Percentiles rank a stretch among this genome's conserved stretches.
Conservation (phyloP, 2,329 filamentous ascomycete species). For the Aspergillus niger region DNA sequence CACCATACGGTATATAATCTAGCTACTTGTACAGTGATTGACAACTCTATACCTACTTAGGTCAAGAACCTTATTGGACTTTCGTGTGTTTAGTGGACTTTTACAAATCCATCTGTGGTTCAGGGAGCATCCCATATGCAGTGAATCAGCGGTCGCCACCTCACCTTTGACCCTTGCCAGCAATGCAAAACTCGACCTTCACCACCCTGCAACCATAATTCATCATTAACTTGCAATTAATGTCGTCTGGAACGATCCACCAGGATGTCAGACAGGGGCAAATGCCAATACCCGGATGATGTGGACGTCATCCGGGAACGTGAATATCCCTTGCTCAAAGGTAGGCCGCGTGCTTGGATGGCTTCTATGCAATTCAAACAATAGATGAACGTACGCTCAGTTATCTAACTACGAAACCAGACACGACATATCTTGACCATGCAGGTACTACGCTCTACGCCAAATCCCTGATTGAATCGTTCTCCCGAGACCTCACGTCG, state of each 20-base stretch:
- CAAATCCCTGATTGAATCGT: slow-evolving; percentile 77
- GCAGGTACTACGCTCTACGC: slow-evolving; percentile 85
- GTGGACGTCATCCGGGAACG: slow-evolving; percentile 49
- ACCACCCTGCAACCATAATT: neutral
- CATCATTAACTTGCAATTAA: neutral
- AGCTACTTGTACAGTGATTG: neutral
- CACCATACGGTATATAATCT: neutral
- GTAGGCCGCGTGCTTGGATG: slow-evolving; percentile 24
- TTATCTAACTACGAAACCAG: slow-evolving; percentile 45
- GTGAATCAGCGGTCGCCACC: slow-evolving; percentile 8
- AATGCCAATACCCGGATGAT: slow-evolving; percentile 44
- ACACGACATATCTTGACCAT: slow-evolving; percentile 84
- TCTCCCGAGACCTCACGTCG: slow-evolving; percentile 74
- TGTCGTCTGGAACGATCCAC: neutral
- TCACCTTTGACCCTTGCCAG: neutral
- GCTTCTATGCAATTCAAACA: neutral
- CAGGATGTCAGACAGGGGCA: slow-evolving; percentile 2
- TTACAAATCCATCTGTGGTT: neutral
- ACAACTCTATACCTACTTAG: neutral
- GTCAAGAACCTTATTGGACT: too few species aligned
- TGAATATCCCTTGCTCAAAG: slow-evolving; percentile 51
- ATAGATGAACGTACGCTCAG: neutral
- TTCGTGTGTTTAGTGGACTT: neutral
- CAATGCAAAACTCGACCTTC: neutral
- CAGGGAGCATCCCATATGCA: neutral